These are phyloP conservation scores for Lyophyllum atratum DNA, from an alignment of 768 basidiomycete genomes.

Conservation along the genomic window DNA sequence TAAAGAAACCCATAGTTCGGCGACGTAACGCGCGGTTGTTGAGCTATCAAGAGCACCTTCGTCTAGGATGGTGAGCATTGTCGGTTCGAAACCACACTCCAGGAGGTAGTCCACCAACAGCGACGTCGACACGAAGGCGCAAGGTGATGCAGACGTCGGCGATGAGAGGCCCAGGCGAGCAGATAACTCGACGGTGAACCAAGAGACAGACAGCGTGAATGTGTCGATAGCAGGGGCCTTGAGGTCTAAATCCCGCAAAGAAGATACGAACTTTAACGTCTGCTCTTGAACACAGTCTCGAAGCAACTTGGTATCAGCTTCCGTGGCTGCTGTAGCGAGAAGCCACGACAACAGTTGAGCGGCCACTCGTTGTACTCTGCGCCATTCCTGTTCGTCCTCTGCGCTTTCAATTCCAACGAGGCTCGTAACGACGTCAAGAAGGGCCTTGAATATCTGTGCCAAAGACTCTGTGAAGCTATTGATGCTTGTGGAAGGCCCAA, in stretches of 20 bases:
- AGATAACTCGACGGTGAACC: slow-evolving; percentile 66
- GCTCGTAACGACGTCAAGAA: slow-evolving; percentile 39
- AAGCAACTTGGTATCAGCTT: slow-evolving; percentile 32
- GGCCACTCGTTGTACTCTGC: slow-evolving; percentile 36
- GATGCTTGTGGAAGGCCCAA: slow-evolving; percentile 44
- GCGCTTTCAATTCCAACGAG: slow-evolving; percentile 35
- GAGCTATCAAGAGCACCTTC: slow-evolving; percentile 35
- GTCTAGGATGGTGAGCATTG: slow-evolving; percentile 40
- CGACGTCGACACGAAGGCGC: slow-evolving; percentile 30
- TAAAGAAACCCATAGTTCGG: slow-evolving; percentile 77
- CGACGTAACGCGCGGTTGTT: slow-evolving; percentile 41
- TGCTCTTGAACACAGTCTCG: slow-evolving; percentile 35
- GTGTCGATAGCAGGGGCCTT: slow-evolving; percentile 32
- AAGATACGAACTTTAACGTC: slow-evolving; percentile 36
- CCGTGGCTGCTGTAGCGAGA: slow-evolving; percentile 31
- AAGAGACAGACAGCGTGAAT: slow-evolving; percentile 48
- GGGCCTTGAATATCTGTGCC: slow-evolving; percentile 46
- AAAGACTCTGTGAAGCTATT: slow-evolving; percentile 46
- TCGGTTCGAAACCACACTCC: slow-evolving; percentile 49
- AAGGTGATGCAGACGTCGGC: slow-evolving; percentile 13
- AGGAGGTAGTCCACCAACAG: slow-evolving; percentile 55
- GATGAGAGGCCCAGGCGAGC: slow-evolving; percentile 34
- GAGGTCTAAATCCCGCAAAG: slow-evolving; percentile 37
- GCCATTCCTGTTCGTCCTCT: slow-evolving; percentile 38
- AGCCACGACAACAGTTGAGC: slow-evolving; percentile 52